A percentile compares a stretch with the other conserved stretches of the same genome.
phyloP scores from a whole-genome alignment of 257 asterid species.

The Misopates orontium region DNA sequence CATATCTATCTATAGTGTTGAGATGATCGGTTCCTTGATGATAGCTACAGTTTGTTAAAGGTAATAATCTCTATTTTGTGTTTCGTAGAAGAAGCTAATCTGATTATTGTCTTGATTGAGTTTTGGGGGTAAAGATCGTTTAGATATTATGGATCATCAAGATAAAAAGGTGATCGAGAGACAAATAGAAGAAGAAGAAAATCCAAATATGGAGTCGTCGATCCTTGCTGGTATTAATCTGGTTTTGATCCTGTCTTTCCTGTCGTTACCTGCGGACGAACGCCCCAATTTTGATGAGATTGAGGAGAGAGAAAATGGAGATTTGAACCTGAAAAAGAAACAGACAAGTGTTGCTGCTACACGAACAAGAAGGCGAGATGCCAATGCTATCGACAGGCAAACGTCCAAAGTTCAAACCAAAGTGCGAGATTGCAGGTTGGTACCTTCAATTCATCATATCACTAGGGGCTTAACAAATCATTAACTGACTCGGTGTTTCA shows the following conservation, averaged over 20 bases:
- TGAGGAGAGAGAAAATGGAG: conserved; percentile 17
- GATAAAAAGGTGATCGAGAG: neutral
- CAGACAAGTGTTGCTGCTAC: neutral
- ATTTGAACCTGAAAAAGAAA: neutral
- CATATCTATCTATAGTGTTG: too few species aligned
- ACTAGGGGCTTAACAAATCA: too few species aligned
- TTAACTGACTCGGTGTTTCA: too few species aligned
- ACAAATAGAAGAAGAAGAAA: conserved; percentile 19
- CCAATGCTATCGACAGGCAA: conserved; percentile 23
- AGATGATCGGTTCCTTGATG: neutral
- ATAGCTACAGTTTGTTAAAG: conserved; percentile 6
- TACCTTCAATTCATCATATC: too few species aligned
- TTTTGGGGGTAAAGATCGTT: neutral
- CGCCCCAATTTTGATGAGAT: conserved; percentile 16
- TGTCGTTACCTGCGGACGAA: conserved; percentile 31
- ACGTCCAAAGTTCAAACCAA: conserved; percentile 26
- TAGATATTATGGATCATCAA: conserved; percentile 10
- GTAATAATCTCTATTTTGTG: too few species aligned
- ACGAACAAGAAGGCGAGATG: conserved; percentile 14
- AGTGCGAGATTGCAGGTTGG: conserved; percentile 40
- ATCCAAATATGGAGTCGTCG: conserved; percentile 9
- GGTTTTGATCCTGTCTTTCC: conserved; percentile 43
- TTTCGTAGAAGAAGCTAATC: too few species aligned
- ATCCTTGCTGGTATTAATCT: conserved; percentile 42
- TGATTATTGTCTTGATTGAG: too few species aligned